These are phyloP conservation scores for Phaeotremella skinneri DNA, from an alignment of 768 basidiomycete genomes.

Conservation along the genomic window DNA sequence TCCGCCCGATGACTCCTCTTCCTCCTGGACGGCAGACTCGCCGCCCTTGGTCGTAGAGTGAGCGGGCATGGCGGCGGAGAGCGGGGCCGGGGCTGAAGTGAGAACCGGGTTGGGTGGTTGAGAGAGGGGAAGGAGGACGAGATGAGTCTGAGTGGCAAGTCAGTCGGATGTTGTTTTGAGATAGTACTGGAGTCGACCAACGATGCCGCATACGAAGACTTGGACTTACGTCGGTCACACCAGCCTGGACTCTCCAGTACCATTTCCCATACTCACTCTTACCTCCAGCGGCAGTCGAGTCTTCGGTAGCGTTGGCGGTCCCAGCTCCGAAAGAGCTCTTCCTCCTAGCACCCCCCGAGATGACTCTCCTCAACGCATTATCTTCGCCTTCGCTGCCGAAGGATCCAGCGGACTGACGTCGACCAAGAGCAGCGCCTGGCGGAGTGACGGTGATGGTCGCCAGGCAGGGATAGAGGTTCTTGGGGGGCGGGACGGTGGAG, in stretches of 20 bases:
- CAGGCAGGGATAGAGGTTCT: slow-evolving; percentile 42
- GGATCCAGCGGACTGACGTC: slow-evolving; percentile 33
- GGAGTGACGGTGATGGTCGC: slow-evolving; percentile 39
- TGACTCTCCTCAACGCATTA: slow-evolving; percentile 34
- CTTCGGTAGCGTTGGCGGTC: not conserved
- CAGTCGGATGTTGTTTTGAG: not conserved
- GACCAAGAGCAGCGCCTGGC: slow-evolving; percentile 7
- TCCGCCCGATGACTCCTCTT: slow-evolving; percentile 16
- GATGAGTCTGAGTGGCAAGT: slow-evolving; percentile 27
- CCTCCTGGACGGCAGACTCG: slow-evolving; percentile 1
- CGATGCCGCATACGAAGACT: not conserved
- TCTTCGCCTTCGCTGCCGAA: slow-evolving; percentile 20
- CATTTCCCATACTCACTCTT: slow-evolving; percentile 30
- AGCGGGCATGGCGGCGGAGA: slow-evolving; percentile 41
- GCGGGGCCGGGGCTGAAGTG: slow-evolving; percentile 33
- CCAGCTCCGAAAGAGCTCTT: slow-evolving; percentile 31
- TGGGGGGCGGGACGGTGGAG: slow-evolving; percentile 23
- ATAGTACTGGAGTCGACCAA: not conserved
- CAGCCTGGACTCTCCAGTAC: slow-evolving; percentile 46
- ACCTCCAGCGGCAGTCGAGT: not conserved
- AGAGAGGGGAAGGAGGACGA: slow-evolving; percentile 39
- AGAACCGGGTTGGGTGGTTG: slow-evolving; percentile 41
- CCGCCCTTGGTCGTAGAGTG: slow-evolving; percentile 29
- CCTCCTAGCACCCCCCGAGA: slow-evolving; percentile 31
- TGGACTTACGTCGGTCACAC: slow-evolving; percentile 37